phyloP scores from a whole-genome alignment of 345 rosid genomes.

The Angophora floribunda region DNA sequence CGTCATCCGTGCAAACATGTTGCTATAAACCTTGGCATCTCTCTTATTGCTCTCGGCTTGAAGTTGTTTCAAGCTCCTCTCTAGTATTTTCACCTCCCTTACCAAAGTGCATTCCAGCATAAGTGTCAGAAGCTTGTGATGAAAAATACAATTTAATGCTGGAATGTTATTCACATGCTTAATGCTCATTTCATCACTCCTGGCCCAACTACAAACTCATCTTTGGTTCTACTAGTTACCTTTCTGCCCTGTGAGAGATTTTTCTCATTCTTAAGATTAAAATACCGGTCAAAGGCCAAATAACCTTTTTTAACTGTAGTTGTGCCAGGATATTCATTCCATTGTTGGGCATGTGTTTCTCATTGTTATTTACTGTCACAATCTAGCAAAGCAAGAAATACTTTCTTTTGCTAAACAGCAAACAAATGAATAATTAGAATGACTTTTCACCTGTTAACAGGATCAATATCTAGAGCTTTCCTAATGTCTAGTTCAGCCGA shows the following conservation, averaged over 20 bases:
- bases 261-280: background rate
- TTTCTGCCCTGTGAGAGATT: background rate
- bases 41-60: slow-evolving; percentile 39
- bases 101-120: background rate
- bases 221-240: background rate
- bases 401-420: background rate
- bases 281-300: background rate
- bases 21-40: slow-evolving; percentile 38
- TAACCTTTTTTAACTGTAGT: background rate
- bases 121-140: background rate
- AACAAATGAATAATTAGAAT: background rate
- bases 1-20: slow-evolving; percentile 30
- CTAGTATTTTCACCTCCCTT: slow-evolving; percentile 47
- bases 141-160: background rate
- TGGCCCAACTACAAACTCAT: background rate
- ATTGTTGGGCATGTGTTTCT: background rate
- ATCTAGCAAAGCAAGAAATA: background rate
- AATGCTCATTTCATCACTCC: background rate
- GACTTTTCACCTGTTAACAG: slow-evolving; percentile 21
- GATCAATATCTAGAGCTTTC: slow-evolving; percentile 42
- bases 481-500: slow-evolving; percentile 33
- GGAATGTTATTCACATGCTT: background rate
- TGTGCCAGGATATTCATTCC: background rate
- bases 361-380: background rate
- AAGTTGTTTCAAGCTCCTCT: slow-evolving; percentile 31